Evolutionary conservation across 164 flowering plant species (phyloP), one percentile per base, ranked within the genome.

Genomic region (Vitis rupestris): DNA sequence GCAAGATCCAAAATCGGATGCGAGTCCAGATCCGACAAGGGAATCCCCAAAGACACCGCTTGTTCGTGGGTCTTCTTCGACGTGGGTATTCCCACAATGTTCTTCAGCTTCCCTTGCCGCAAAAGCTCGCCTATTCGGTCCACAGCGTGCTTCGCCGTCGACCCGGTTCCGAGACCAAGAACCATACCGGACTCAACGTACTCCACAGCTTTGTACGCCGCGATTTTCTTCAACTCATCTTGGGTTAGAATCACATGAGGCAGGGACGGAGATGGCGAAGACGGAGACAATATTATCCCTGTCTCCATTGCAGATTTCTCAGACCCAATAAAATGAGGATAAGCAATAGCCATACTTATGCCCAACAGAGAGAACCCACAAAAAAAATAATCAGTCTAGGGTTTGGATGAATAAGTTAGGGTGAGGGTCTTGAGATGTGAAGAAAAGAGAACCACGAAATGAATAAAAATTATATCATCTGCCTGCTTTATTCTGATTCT

Each of bases 141-240:
- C 9, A 94, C 91, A 10, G 97, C 97, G 74, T 81, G 88, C 48
- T 69, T 72, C 30, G 98, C 97, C 9, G 98, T 94, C n/a, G 97
- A 92, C 12, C 98, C 98, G 3, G 98, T 94, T n/a, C 98, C 98
- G 14, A 94, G 77, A 12, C 97, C 98, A 11, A 94, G 55, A 29
- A 94, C 94, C 98, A 94, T 94, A 19, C 97, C 98, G 3, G 97
- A 92, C 76, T 90, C 78, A 10, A 94, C 97, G 52, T 78, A 90
- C 72, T 90, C 97, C 3, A 94, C 98, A 8, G 97, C 97, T 60
- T 88, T 89, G 72, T 90, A 84, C 3, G 95, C 98, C 1, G 98
- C 98, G 47, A 92, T 83, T 59, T 79, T 85, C 80, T 94, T 92
- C 67, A 94, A 74, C 19, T 90, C 95, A 66, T 90, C 94, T 66